Conservation (phyloP, 2,329 filamentous ascomycete genomes). For the Fusarium avenaceum region DNA sequence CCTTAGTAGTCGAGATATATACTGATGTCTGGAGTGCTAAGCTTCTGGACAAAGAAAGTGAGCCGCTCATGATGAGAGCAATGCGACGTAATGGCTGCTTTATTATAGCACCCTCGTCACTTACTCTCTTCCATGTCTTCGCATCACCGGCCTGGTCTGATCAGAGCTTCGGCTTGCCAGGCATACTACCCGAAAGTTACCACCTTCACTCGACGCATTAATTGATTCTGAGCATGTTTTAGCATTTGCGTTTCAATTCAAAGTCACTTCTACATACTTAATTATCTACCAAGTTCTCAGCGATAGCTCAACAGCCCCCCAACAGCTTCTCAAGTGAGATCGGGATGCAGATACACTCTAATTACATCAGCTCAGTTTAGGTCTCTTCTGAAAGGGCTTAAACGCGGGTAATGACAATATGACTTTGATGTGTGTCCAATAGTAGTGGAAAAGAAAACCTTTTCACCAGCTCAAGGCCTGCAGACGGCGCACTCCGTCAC, state of each 20-base stretch:
- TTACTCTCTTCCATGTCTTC: not conserved
- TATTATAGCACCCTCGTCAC: slow-evolving; percentile 8
- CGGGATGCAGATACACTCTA: not conserved
- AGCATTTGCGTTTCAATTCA: not conserved
- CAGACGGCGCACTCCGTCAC: slow-evolving; percentile 26
- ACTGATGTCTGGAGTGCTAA: not conserved
- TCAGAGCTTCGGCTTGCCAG: slow-evolving; percentile 14
- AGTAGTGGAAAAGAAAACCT: not conserved
- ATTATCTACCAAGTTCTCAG: not conserved
- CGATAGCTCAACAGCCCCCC: slow-evolving; percentile 6
- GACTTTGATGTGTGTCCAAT: not conserved
- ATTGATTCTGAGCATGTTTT: not conserved
- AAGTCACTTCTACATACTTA: not conserved
- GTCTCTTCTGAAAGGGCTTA: not conserved
- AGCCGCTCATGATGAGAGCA: not conserved
- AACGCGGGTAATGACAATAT: not conserved
- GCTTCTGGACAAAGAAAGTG: slow-evolving; percentile 5
- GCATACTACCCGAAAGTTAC: slow-evolving; percentile 13
- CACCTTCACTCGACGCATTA: slow-evolving; percentile 26
- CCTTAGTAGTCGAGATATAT: not conserved
- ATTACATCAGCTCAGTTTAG: slow-evolving; percentile 3
- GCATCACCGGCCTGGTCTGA: slow-evolving; percentile 11
- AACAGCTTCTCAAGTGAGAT: not conserved
- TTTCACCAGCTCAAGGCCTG: slow-evolving; percentile 4
- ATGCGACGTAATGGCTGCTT: not conserved